Evolutionary conservation across 768 basidiomycete genomes (phyloP), one percentile per base, ranked within the genome.

Genomic region (Cubamyces lactineus): DNA sequence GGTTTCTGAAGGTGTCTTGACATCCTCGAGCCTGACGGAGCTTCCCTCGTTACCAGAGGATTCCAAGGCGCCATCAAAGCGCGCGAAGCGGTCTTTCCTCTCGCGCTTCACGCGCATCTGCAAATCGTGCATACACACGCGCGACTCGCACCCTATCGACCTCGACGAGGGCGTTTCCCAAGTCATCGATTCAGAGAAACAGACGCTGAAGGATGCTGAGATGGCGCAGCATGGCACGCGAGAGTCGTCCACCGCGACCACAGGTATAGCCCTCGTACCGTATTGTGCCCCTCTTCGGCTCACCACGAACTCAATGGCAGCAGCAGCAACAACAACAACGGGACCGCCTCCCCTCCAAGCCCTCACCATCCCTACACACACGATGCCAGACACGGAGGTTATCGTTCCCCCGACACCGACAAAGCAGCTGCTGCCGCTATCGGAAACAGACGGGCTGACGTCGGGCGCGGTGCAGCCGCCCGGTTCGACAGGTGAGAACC

Each of bases 381-480:
- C 66, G 23, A 39, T 59, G 23, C 49, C 69, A 8, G 72, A 70
- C 48, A 75, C 75, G 6, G 78, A 81, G 9, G 67, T 82, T 57
- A 53, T 81, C 55, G 67, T 81, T 1, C 80, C 83, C 13, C 79
- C 84, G 24, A 80, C 82, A 2, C 82, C 84, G 16, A 78, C 79
- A 8, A 77, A 82, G 58, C 64, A 67, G 46, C 69, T 83, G 2
- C 70, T 84, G 5, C 85, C 92, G 8, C 77, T 81, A 23, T 82
- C 85, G 7, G 93, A 95, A 75, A 93, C 94, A 6, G 92, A 88
- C 63, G 93, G 91, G 15, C 79, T 96, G 61, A 92, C 91, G 2
- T 92, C 92, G n/a, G 90, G 92, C 42, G 92, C 92, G 45, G 94
- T 96, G 34, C 92, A 95, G 69, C 83, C 94, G 2, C 94, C 96